Conservation (phyloP, 83 land plant species). For the Picea engelmannii region DNA sequence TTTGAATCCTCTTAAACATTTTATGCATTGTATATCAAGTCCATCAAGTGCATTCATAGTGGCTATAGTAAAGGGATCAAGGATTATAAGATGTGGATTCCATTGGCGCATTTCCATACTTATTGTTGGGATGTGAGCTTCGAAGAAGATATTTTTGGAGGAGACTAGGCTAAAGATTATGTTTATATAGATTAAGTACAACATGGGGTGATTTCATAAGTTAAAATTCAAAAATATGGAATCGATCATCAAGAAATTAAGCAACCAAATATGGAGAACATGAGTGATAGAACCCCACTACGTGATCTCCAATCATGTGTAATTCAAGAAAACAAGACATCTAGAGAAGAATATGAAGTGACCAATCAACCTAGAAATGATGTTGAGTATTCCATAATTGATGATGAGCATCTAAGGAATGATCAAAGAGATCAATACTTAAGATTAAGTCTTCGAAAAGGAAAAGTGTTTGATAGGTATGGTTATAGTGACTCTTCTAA, state of each 20-base stretch:
- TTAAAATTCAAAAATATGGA: no score
- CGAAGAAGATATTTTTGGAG: background rate
- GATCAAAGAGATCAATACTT: background rate
- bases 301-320: background rate
- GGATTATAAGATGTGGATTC: background rate
- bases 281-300: background rate
- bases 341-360: no score
- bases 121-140: background rate
- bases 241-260: background rate
- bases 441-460: no score
- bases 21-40: no score
- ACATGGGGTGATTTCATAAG: background rate
- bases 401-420: no score
- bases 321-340: background rate
- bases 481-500: background rate
- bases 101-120: background rate
- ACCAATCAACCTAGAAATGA: background rate
- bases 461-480: no score
- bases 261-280: background rate
- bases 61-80: background rate
- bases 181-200: background rate
- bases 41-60: no score
- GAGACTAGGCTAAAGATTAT: background rate
- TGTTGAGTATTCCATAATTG: background rate
- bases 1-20: no score